phyloP scores from a whole-genome alignment of 441 rosid genomes.

The Syzygium syzygioides region DNA sequence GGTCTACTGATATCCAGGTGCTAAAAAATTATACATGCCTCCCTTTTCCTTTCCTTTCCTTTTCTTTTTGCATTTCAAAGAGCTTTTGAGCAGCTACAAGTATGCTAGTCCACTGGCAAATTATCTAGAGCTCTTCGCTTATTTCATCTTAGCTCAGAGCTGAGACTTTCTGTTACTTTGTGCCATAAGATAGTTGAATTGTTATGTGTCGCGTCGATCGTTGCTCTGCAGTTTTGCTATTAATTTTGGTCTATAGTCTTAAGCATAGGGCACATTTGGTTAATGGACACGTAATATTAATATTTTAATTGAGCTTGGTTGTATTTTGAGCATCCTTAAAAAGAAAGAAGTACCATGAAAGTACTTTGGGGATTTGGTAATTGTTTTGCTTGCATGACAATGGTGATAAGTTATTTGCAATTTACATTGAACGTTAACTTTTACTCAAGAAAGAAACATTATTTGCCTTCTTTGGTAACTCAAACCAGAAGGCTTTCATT shows the following conservation, averaged over 20 bases:
- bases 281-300: background rate
- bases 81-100: background rate
- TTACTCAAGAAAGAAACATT: background rate
- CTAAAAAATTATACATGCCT: background rate
- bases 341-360: background rate
- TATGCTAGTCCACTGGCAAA: background rate
- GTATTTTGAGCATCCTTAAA: background rate
- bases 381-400: background rate
- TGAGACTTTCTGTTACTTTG: background rate
- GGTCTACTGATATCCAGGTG: slow-evolving; percentile 86
- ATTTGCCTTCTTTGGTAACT: background rate
- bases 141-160: background rate
- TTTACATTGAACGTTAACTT: background rate
- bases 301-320: background rate
- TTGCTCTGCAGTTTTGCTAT: background rate
- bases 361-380: background rate
- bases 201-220: background rate
- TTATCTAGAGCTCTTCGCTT: background rate
- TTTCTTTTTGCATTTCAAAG: background rate
- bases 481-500: background rate
- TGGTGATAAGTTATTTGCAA: background rate
- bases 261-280: background rate
- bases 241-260: background rate
- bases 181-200: background rate
- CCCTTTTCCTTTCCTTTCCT: background rate